phyloP scores from a whole-genome alignment of 495 filamentous ascomycete genomes.

The Massariosphaeria phaeospora region DNA sequence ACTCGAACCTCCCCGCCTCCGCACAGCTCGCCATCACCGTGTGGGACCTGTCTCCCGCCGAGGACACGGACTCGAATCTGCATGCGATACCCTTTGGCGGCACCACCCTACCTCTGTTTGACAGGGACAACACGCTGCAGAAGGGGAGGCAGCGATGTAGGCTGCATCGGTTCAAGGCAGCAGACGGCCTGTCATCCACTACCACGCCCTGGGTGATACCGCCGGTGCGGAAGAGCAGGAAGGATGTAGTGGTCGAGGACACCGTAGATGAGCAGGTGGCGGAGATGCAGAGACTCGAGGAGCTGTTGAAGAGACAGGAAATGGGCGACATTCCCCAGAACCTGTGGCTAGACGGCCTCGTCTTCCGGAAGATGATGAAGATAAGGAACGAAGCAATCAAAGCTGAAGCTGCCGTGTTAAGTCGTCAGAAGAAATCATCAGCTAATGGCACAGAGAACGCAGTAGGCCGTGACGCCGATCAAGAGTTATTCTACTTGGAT shows the following conservation, averaged over 20 bases:
- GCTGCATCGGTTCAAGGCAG: slow-evolving; percentile 72
- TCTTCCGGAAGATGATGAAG: slow-evolving; percentile 81
- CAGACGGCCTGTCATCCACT: slow-evolving; percentile 78
- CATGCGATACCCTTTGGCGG: slow-evolving; percentile 91
- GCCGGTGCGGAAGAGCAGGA: slow-evolving; percentile 47
- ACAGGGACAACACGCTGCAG: slow-evolving; percentile 80
- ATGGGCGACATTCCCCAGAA: slow-evolving; percentile 90
- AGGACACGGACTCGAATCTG: slow-evolving; percentile 55
- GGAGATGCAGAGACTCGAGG: slow-evolving; percentile 78
- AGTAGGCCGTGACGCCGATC: slow-evolving; percentile 48
- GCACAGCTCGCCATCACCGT: slow-evolving; percentile 87
- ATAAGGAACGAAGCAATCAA: slow-evolving; percentile 28
- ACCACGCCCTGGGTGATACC: slow-evolving; percentile 65
- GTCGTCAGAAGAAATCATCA: slow-evolving; percentile 13
- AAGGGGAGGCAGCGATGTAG: slow-evolving; percentile 91
- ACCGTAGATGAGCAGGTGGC: slow-evolving; percentile 53
- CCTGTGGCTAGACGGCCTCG: slow-evolving; percentile 91
- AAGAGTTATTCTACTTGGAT: slow-evolving; percentile 67
- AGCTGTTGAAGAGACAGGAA: slow-evolving; percentile 93
- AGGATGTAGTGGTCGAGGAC: slow-evolving; percentile 43
- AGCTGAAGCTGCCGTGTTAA: slow-evolving; percentile 16
- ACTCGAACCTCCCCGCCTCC: slow-evolving; percentile 70
- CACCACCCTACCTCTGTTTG: slow-evolving; percentile 85
- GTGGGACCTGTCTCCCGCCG: slow-evolving; percentile 86
- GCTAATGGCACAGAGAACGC: slow-evolving; percentile 8